Percentiles rank a stretch among this genome's conserved stretches.
These are phyloP conservation scores for Elongisporangium anandrum DNA, from an alignment of 352 stramenopile genomes.

Conservation along the genomic window DNA sequence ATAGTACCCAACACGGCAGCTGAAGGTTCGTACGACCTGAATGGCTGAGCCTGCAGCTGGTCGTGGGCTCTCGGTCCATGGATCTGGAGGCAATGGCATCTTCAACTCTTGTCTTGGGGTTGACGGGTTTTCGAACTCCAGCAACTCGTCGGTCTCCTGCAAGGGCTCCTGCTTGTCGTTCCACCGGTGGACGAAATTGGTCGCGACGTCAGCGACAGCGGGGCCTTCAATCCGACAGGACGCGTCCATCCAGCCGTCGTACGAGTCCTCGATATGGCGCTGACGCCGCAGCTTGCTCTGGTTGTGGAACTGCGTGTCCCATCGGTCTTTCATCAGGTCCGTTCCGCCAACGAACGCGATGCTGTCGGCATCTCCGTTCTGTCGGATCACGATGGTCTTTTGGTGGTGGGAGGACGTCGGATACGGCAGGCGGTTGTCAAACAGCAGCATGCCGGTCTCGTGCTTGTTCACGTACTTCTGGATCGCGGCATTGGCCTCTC, in stretches of 20 bases:
- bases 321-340: slow-evolving; percentile 52
- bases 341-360: slow-evolving; percentile 50
- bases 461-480: slow-evolving; percentile 49
- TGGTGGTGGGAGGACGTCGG: slow-evolving; percentile 36
- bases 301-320: slow-evolving; percentile 52
- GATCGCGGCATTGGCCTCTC: slow-evolving; percentile 45
- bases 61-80: slow-evolving; percentile 4
- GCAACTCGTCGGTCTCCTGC: slow-evolving; percentile 20
- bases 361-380: slow-evolving; percentile 7
- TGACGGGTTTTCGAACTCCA: slow-evolving; percentile 47
- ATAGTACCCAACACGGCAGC: slow-evolving; percentile 43
- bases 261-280: slow-evolving; percentile 17
- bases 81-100: neutral
- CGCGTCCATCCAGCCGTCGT: slow-evolving; percentile 53
- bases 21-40: slow-evolving; percentile 60
- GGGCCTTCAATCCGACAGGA: slow-evolving; percentile 38
- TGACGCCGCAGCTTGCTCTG: slow-evolving; percentile 23
- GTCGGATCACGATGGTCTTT: slow-evolving; percentile 34
- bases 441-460: slow-evolving; percentile 24
- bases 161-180: slow-evolving; percentile 30
- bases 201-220: slow-evolving; percentile 39
- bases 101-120: slow-evolving; percentile 5
- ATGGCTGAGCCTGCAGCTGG: slow-evolving; percentile 18
- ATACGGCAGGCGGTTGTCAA: slow-evolving; percentile 39
- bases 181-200: slow-evolving; percentile 54